Conservation (phyloP, 345 rosid species). For the Populus nigra region DNA sequence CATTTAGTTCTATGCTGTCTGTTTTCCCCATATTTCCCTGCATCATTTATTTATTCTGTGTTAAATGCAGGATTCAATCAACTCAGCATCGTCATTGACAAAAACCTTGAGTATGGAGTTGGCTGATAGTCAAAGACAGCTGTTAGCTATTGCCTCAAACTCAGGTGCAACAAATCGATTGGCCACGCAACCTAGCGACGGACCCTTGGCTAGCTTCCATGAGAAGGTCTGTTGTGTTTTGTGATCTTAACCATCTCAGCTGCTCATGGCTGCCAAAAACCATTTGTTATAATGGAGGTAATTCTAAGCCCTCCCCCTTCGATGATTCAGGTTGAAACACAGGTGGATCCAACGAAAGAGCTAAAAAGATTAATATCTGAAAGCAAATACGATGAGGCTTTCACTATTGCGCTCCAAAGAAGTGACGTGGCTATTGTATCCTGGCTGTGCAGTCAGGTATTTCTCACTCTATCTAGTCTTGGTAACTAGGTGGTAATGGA, state of each 20-base stretch:
- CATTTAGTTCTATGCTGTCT: background rate
- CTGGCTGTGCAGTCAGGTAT: constrained; percentile 90
- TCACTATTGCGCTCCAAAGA: constrained; percentile 67
- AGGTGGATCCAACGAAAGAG: constrained; percentile 72
- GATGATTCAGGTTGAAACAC: constrained; percentile 53
- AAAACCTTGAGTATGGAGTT: constrained; percentile 70
- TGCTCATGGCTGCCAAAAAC: background rate
- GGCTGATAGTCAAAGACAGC: constrained; percentile 73
- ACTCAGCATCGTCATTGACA: constrained; percentile 64
- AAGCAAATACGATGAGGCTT: constrained; percentile 74
- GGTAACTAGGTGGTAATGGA: background rate
- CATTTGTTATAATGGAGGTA: background rate
- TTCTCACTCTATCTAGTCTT: background rate
- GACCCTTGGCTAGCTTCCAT: constrained; percentile 55
- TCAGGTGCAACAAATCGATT: constrained; percentile 46
- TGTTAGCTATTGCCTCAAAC: constrained; percentile 66
- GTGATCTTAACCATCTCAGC: background rate
- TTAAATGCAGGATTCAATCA: constrained; percentile 66
- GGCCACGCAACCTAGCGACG: constrained; percentile 58
- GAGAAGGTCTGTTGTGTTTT: constrained; percentile 49
- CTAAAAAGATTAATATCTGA: constrained; percentile 63
- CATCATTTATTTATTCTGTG: background rate
- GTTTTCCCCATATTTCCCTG: background rate
- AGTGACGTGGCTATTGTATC: constrained; percentile 77
- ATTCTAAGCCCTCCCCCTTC: constrained; percentile 2